These are phyloP conservation scores for Phaffia tasmanica DNA, from an alignment of 768 basidiomycete genomes.

Conservation along the genomic window DNA sequence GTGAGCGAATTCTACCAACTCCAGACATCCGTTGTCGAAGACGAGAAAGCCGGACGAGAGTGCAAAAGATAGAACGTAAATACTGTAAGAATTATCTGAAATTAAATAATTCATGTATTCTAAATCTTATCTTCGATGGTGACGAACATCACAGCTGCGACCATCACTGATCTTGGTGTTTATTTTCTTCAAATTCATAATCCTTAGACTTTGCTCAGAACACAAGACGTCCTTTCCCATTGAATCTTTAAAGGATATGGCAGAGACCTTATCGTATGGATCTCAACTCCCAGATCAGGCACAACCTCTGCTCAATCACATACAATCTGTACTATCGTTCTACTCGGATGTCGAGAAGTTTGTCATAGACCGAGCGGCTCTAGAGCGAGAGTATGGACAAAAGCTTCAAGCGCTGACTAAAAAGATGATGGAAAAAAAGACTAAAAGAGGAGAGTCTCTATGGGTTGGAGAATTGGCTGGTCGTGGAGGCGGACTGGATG, in stretches of 20 bases:
- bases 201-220: too few relatives aligned
- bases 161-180: too few relatives aligned
- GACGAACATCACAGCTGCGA: too few relatives aligned
- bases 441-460: conserved; percentile 46
- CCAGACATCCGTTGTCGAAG: too few relatives aligned
- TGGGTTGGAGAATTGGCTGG: conserved; percentile 47
- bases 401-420: conserved; percentile 57
- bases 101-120: too few relatives aligned
- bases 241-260: neutral
- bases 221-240: too few relatives aligned
- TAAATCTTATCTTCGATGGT: too few relatives aligned
- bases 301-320: conserved; percentile 7
- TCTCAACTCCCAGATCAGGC: conserved; percentile 18
- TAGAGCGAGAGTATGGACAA: conserved; percentile 68
- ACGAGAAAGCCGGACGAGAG: too few relatives aligned
- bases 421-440: conserved; percentile 62
- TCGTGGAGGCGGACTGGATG: conserved; percentile 2
- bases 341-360: conserved; percentile 22
- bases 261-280: conserved; percentile 8
- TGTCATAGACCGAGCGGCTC: conserved; percentile 50
- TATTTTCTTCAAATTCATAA: too few relatives aligned
- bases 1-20: too few relatives aligned
- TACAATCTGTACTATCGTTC: conserved; percentile 7
- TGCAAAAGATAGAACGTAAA: too few relatives aligned
- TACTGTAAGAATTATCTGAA: too few relatives aligned